phyloP scores from a whole-genome alignment of 495 filamentous ascomycete genomes.

The Xylaria palmicola region DNA sequence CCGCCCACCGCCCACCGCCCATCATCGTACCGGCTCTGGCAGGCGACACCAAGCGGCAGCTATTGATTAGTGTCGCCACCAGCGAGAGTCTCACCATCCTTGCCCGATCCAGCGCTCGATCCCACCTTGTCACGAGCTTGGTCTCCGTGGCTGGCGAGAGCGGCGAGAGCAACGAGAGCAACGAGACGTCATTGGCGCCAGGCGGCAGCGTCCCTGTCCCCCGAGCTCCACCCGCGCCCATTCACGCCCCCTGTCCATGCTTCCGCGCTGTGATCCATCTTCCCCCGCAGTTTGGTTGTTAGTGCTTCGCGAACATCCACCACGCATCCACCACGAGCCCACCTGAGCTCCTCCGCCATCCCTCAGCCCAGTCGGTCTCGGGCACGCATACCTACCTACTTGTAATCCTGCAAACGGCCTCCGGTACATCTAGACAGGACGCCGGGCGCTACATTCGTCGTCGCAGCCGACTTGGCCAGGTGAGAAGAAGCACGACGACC shows the following conservation, averaged over 20 bases:
- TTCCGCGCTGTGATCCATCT: constrained; percentile 10
- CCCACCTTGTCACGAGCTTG: constrained; percentile 12
- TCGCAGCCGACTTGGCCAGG: background rate
- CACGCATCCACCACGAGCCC: background rate
- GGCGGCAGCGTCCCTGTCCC: background rate
- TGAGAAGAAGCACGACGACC: background rate
- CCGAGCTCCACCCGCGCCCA: constrained; percentile 3
- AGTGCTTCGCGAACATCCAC: background rate
- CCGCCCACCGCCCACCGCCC: too few species aligned
- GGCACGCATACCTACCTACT: constrained; percentile 1
- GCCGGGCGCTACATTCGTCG: background rate
- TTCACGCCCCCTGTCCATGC: constrained; percentile 15
- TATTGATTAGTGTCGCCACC: constrained; percentile 7
- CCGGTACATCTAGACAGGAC: background rate
- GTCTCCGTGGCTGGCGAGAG: background rate
- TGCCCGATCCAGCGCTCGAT: background rate
- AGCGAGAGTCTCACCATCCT: constrained; percentile 13
- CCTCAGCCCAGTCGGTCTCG: background rate
- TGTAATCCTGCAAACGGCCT: background rate
- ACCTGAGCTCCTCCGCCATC: background rate
- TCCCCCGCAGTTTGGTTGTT: constrained; percentile 14
- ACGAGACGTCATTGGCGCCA: constrained; percentile 3
- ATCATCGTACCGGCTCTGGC: background rate
- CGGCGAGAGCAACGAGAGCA: background rate
- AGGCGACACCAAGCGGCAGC: constrained; percentile 1